Evolutionary conservation across 129 eudicot species (phyloP).

Genomic region (Lonicera japonica): DNA sequence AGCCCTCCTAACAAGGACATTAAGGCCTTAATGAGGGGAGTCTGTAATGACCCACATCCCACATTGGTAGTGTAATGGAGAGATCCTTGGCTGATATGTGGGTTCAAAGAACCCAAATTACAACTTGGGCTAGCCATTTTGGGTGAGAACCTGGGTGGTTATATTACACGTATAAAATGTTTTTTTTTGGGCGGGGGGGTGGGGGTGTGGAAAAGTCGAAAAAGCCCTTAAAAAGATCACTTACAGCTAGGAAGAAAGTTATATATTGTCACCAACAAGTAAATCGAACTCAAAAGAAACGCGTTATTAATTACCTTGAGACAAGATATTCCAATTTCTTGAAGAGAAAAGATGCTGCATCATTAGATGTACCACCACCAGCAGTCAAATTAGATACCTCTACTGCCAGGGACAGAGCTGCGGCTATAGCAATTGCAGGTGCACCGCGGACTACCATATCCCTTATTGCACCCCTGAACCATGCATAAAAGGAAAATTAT

Average conservation of each 20-base stretch:
- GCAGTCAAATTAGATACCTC: conserved; percentile 44
- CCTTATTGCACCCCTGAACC: conserved; percentile 67
- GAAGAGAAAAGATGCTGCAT: conserved; percentile 59
- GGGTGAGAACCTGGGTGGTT: no score
- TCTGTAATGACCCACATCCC: no score
- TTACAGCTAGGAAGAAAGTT: no score
- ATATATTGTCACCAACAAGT: background rate
- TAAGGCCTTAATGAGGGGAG: no score
- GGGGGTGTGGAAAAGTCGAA: background rate
- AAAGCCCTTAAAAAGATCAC: no score
- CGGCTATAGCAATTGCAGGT: conserved; percentile 97
- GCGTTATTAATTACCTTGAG: conserved; percentile 49
- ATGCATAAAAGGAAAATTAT: background rate
- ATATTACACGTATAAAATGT: no score
- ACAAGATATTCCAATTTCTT: conserved; percentile 74
- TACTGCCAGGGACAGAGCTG: conserved; percentile 90
- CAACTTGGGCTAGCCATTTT: no score
- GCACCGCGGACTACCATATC: conserved; percentile 99
- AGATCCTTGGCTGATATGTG: no score
- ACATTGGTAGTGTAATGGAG: no score
- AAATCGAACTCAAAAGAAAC: background rate
- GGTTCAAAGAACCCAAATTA: no score
- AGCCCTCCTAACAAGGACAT: no score
- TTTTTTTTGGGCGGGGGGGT: no score
- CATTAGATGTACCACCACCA: conserved; percentile 50